Evolutionary conservation across 2,329 filamentous ascomycete species (phyloP).

Genomic region (Canariomyces notabilis): DNA sequence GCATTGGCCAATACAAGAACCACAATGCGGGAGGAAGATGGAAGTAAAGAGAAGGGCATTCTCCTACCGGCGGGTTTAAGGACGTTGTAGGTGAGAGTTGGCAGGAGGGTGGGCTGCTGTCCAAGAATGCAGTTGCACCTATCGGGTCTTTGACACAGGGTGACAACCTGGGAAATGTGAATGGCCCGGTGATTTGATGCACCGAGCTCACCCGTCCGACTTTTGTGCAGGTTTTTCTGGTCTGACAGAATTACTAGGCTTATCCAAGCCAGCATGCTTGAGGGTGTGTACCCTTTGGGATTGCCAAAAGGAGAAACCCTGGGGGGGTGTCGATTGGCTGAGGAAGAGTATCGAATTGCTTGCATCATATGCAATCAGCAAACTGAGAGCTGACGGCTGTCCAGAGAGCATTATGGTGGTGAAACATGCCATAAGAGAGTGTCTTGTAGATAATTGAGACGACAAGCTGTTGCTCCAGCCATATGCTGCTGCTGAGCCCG

Average conservation of each 20-base stretch:
- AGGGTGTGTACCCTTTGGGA: conserved; percentile 4
- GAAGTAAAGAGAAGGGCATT: too few relatives aligned
- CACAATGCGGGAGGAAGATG: background rate
- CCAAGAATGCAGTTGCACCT: too few relatives aligned
- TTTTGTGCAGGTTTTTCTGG: too few relatives aligned
- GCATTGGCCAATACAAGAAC: background rate
- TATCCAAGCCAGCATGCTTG: conserved; percentile 10
- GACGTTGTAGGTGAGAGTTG: too few relatives aligned
- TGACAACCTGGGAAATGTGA: background rate
- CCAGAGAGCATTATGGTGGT: background rate
- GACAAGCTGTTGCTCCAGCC: background rate
- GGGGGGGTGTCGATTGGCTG: conserved; percentile 4
- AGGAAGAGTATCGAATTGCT: conserved; percentile 3
- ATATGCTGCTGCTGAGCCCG: background rate
- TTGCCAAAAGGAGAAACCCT: conserved; percentile 16
- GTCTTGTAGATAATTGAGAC: background rate
- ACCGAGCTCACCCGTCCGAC: background rate
- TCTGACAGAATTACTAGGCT: conserved; percentile 1
- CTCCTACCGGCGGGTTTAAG: too few relatives aligned
- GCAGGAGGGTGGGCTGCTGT: too few relatives aligned
- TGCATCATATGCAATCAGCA: conserved; percentile 7
- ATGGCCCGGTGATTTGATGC: background rate
- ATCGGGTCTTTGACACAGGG: too few relatives aligned
- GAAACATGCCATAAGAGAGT: too few relatives aligned
- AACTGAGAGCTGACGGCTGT: background rate